These are phyloP conservation scores for Salix caprea DNA, from an alignment of 345 rosid species.

Conservation along the genomic window DNA sequence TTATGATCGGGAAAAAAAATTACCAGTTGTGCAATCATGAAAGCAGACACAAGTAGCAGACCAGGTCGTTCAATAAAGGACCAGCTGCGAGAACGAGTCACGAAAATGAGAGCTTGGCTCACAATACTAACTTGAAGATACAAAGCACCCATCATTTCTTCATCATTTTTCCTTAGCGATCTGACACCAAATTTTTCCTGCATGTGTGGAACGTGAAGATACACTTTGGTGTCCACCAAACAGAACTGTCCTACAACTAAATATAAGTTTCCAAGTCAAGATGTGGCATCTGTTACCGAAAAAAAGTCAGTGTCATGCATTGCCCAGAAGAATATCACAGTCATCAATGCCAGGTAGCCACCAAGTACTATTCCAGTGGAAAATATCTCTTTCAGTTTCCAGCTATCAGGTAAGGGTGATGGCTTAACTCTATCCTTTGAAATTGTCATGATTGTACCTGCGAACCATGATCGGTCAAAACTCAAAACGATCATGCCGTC, in stretches of 20 bases:
- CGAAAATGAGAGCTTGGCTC: constrained; percentile 33
- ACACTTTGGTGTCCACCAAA: neutral
- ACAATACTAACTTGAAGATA: constrained; percentile 36
- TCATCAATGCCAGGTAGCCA: constrained; percentile 28
- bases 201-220: neutral
- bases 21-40: constrained; percentile 31
- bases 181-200: constrained; percentile 28
- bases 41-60: constrained; percentile 19
- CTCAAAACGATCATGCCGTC: too few relatives aligned
- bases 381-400: constrained; percentile 32
- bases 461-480: neutral
- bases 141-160: constrained; percentile 26
- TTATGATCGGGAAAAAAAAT: neutral
- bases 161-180: neutral
- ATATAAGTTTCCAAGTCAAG: neutral
- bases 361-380: constrained; percentile 31
- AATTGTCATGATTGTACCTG: constrained; percentile 35
- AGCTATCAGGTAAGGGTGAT: constrained; percentile 30
- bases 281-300: neutral
- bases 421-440: constrained; percentile 36
- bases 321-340: constrained; percentile 29
- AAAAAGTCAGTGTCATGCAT: constrained; percentile 26
- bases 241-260: neutral
- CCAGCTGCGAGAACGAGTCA: constrained; percentile 36
- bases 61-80: constrained; percentile 31